phyloP scores from a whole-genome alignment of 2,329 filamentous ascomycete species.

The Alternaria incomplexa region DNA sequence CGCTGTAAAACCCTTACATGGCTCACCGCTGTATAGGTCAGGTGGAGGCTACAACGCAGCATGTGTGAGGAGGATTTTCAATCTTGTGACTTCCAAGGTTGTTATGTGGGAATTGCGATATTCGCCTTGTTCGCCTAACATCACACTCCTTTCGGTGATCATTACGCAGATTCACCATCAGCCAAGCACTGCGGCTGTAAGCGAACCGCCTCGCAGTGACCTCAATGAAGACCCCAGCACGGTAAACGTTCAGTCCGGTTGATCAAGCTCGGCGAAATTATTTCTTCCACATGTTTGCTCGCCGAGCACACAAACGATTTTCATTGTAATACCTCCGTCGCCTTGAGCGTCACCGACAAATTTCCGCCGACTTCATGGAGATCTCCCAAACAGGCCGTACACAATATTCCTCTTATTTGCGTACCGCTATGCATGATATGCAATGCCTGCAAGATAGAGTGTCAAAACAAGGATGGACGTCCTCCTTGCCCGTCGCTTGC shows the following conservation, averaged over 20 bases:
- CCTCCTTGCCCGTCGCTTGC: constrained; percentile 7
- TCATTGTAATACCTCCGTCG: neutral
- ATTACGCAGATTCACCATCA: neutral
- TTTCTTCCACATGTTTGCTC: neutral
- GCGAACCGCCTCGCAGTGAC: constrained; percentile 3
- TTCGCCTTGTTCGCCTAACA: neutral
- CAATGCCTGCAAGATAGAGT: neutral
- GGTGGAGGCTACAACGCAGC: neutral
- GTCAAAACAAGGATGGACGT: neutral
- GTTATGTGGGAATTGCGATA: constrained; percentile 5
- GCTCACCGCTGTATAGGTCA: constrained; percentile 6
- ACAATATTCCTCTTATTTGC: neutral
- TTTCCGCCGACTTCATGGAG: neutral
- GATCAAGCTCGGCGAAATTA: constrained; percentile 2
- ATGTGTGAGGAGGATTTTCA: constrained; percentile 1
- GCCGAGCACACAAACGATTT: neutral
- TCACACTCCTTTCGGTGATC: constrained; percentile 1
- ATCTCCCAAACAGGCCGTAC: neutral
- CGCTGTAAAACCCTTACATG: neutral
- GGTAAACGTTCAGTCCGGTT: neutral
- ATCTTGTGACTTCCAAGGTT: constrained; percentile 1
- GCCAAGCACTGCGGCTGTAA: constrained; percentile 7
- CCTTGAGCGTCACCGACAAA: neutral
- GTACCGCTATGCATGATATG: neutral
- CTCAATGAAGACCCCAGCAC: constrained; percentile 1